These are phyloP conservation scores for Antrodiella citrinella DNA, from an alignment of 768 basidiomycete species.

Conservation along the genomic window DNA sequence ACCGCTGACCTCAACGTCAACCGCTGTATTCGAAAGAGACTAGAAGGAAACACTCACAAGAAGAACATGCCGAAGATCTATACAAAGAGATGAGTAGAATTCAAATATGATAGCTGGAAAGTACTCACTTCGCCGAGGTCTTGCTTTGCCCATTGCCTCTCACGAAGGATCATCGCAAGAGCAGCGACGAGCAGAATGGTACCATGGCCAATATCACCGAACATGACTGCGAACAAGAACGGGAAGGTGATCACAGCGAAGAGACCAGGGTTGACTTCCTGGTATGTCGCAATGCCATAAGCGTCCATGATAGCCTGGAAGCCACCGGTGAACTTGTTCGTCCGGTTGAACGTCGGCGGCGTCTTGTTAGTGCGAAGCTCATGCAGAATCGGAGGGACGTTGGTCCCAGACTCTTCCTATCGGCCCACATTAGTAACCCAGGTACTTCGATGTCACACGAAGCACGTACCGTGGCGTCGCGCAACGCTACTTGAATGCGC, in stretches of 20 bases:
- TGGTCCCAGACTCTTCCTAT: slow-evolving; percentile 86
- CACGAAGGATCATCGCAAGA: slow-evolving; percentile 77
- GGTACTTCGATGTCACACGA: neutral
- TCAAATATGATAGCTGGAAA: neutral
- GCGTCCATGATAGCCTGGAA: slow-evolving; percentile 99
- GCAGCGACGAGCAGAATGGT: slow-evolving; percentile 73
- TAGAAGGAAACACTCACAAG: slow-evolving; percentile 51
- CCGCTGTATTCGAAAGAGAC: slow-evolving; percentile 8
- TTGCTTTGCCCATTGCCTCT: slow-evolving; percentile 66
- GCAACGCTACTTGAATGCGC: slow-evolving; percentile 76
- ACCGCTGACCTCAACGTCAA: slow-evolving; percentile 45
- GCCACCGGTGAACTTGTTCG: slow-evolving; percentile 92
- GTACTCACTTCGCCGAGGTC: slow-evolving; percentile 65
- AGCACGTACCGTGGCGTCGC: slow-evolving; percentile 68
- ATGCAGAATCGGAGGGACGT: slow-evolving; percentile 84
- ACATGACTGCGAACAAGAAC: slow-evolving; percentile 99
- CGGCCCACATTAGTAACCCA: slow-evolving; percentile 1
- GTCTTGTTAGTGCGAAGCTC: slow-evolving; percentile 85
- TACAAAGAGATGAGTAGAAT: neutral
- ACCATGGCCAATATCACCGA: slow-evolving; percentile 98
- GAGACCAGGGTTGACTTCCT: slow-evolving; percentile 94
- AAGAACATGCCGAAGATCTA: slow-evolving; percentile 79
- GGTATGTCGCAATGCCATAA: slow-evolving; percentile 90
- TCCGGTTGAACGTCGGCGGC: slow-evolving; percentile 91
- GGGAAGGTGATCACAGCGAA: slow-evolving; percentile 93